Evolutionary conservation across 2,329 filamentous ascomycete genomes (phyloP).

Genomic region (Pseudogymnoascus sp.): DNA sequence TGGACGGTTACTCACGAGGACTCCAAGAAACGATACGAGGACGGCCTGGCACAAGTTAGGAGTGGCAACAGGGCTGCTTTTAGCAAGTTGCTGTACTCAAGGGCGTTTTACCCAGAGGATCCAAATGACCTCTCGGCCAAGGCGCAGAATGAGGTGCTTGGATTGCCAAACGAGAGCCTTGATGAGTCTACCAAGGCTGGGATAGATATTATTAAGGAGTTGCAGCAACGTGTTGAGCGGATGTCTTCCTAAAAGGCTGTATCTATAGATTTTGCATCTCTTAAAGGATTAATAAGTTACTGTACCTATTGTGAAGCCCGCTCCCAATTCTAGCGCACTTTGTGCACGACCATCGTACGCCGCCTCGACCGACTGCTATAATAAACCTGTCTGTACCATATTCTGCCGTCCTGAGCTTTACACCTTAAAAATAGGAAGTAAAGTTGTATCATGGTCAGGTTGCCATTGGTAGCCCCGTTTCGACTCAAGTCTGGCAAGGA

Average conservation of each 20-base stretch:
- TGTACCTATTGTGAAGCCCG: no score
- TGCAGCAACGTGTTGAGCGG: neutral
- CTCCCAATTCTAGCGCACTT: no score
- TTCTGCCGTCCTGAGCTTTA: no score
- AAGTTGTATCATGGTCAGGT: no score
- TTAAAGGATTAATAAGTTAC: neutral
- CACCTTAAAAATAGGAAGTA: no score
- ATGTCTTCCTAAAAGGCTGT: neutral
- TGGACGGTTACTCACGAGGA: constrained; percentile 17
- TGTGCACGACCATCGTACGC: no score
- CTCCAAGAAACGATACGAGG: constrained; percentile 12
- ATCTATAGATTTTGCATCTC: neutral
- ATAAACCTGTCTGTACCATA: no score
- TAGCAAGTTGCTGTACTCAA: constrained; percentile 14
- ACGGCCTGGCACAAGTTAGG: constrained; percentile 14
- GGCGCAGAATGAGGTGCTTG: constrained; percentile 15
- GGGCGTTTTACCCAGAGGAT: constrained; percentile 15
- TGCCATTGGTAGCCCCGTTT: no score
- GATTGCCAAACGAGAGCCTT: constrained; percentile 16
- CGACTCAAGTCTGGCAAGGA: no score
- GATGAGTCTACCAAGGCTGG: constrained; percentile 17
- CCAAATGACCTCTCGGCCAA: constrained; percentile 14
- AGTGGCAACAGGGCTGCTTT: constrained; percentile 14
- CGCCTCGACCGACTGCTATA: no score
- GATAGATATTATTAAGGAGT: constrained; percentile 10